Evolutionary conservation across 352 stramenopile genomes (phyloP), one percentile per base, ranked within the genome.

Genomic region (Bremia lactucae): DNA sequence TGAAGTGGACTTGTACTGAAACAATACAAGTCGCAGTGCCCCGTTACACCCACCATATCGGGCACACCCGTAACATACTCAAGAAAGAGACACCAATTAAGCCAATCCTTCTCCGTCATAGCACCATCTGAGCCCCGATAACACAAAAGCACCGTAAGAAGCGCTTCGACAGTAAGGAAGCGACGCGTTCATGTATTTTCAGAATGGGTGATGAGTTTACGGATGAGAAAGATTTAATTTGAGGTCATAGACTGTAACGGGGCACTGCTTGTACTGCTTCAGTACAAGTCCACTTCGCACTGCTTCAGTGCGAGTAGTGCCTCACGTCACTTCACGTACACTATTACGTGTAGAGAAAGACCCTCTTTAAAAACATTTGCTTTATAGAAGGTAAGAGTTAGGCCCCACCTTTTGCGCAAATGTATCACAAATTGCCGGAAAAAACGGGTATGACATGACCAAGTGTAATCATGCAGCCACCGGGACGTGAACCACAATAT

Each of bases 401-500:
- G 8, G 78, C 83, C 2, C 76, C 82, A 2, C 22, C 62, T 22
- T 93, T 96, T 31, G 83, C 81, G 0, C 67, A 80, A 28, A 81
- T 60, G 16, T 96, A 96, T 70, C 96, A 92, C 71, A 77, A 85
- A 16, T 70, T 95, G 6, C 59, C 66, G 2, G 57, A 83, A 0
- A 60, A 84, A n/a, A 74, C 83, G 45, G 95, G 34, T 68, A 77
- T 18, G 85, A 96, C 57, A 67, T 94, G 49, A 46, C 95, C 51
- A 72, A 93, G 43, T 86, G 79, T 31, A 62, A 95, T n/a, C 81
- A 83, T 77, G 72, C 33, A 90, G 83, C 56, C 83, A 96, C 55
- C 65, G 85, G 42, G 72, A 93, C 36, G 78, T 94, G 37, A 49
- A 95, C 67, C 82, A 95, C 55, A 73, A 63, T 11, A 75, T 91